Conservation (phyloP, 1,139 yeast species). For the Debaryomycetaceae sp. region DNA sequence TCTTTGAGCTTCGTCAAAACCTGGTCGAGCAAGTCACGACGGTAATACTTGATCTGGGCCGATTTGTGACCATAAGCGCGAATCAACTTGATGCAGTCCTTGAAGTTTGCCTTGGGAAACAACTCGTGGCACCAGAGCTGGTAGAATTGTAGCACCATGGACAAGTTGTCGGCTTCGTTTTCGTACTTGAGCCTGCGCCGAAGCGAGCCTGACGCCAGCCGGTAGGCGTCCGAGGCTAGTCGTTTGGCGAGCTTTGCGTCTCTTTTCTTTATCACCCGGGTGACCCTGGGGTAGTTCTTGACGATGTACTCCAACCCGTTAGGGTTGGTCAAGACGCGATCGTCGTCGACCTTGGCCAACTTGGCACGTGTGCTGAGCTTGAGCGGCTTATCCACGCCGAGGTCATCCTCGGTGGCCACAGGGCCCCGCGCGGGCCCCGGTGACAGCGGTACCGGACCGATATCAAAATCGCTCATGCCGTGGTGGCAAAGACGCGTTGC, state of each 20-base stretch:
- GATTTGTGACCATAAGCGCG: slow-evolving; percentile 32
- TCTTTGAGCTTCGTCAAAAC: slow-evolving; percentile 31
- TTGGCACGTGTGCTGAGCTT: slow-evolving; percentile 29
- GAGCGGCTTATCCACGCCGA: slow-evolving; percentile 40
- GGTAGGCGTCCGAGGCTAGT: slow-evolving; percentile 6
- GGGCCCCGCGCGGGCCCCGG: no score
- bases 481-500: no score
- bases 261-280: slow-evolving; percentile 22
- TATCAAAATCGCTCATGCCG: no score
- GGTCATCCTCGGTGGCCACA: no score
- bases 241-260: slow-evolving; percentile 24
- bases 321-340: slow-evolving; percentile 38
- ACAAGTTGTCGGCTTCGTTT: slow-evolving; percentile 39
- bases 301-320: slow-evolving; percentile 47
- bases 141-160: slow-evolving; percentile 56
- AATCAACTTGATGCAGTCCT: slow-evolving; percentile 47
- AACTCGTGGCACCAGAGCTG: slow-evolving; percentile 84
- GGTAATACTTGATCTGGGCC: slow-evolving; percentile 28
- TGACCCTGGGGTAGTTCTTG: slow-evolving; percentile 34
- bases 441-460: no score
- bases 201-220: slow-evolving; percentile 4
- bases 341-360: slow-evolving; percentile 45
- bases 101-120: slow-evolving; percentile 73
- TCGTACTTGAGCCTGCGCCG: slow-evolving; percentile 24
- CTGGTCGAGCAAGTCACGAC: slow-evolving; percentile 32